These are phyloP conservation scores for Aspergillus cavernicola DNA, from an alignment of 495 filamentous ascomycete genomes.

Conservation along the genomic window DNA sequence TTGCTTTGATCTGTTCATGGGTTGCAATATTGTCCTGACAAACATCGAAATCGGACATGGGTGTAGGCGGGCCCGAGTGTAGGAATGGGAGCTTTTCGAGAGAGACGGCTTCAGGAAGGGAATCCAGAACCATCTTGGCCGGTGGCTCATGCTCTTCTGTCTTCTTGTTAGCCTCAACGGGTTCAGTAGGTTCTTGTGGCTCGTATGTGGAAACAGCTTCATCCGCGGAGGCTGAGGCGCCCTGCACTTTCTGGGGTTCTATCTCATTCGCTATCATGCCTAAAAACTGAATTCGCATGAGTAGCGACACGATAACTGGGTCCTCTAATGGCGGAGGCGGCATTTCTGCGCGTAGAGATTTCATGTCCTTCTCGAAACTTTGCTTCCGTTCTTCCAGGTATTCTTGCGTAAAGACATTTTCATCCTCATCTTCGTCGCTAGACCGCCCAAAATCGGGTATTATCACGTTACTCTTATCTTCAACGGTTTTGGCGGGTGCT, in stretches of 20 bases:
- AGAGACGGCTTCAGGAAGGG: slow-evolving; percentile 18
- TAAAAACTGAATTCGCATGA: slow-evolving; percentile 45
- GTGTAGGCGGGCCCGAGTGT: slow-evolving; percentile 43
- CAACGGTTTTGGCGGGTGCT: neutral
- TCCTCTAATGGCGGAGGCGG: slow-evolving; percentile 45
- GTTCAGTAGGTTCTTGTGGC: neutral
- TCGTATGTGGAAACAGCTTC: slow-evolving; percentile 8
- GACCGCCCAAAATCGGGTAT: slow-evolving; percentile 34
- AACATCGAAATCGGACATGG: slow-evolving; percentile 47
- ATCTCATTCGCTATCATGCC: slow-evolving; percentile 35
- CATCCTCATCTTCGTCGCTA: slow-evolving; percentile 46
- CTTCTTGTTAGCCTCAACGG: slow-evolving; percentile 19
- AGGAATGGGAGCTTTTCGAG: slow-evolving; percentile 49
- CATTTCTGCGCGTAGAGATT: slow-evolving; percentile 40
- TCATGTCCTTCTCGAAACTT: slow-evolving; percentile 46
- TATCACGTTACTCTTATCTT: slow-evolving; percentile 8
- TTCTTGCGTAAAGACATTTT: slow-evolving; percentile 47
- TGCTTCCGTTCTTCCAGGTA: slow-evolving; percentile 48
- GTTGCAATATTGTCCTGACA: slow-evolving; percentile 39
- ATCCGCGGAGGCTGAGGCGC: slow-evolving; percentile 24
- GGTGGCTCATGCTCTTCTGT: slow-evolving; percentile 36
- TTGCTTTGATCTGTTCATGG: slow-evolving; percentile 34
- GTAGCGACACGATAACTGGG: slow-evolving; percentile 38
- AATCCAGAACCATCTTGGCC: slow-evolving; percentile 17
- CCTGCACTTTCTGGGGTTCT: slow-evolving; percentile 20